These are phyloP conservation scores for Candida tibetensis DNA, from an alignment of 805 yeast genomes.

Conservation along the genomic window DNA sequence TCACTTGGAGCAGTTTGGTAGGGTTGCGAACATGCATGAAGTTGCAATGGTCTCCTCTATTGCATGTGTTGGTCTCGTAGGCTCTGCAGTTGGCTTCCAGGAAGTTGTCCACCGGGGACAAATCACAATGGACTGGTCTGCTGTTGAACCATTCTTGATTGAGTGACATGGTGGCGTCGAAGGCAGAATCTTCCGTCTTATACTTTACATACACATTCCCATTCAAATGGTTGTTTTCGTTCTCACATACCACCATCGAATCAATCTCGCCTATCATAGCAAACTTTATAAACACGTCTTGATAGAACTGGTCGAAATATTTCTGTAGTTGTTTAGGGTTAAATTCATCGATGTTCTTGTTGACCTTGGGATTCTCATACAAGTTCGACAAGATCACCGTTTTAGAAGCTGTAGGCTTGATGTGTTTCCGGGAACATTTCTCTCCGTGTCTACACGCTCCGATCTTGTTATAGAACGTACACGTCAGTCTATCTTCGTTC, in stretches of 20 bases:
- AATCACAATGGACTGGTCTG: slow-evolving; percentile 74
- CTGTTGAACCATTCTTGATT: slow-evolving; percentile 81
- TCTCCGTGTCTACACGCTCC: slow-evolving; percentile 96
- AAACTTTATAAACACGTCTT: slow-evolving; percentile 68
- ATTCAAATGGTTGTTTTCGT: slow-evolving; percentile 73
- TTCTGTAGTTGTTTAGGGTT: slow-evolving; percentile 40
- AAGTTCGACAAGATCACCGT: slow-evolving; percentile 66
- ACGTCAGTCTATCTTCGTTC: slow-evolving; percentile 15
- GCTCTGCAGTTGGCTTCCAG: slow-evolving; percentile 74
- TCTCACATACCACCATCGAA: slow-evolving; percentile 74
- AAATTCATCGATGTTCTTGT: slow-evolving; percentile 28
- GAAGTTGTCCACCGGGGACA: slow-evolving; percentile 70
- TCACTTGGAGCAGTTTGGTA: slow-evolving; percentile 36
- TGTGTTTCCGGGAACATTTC: slow-evolving; percentile 73
- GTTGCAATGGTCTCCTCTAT: slow-evolving; percentile 82
- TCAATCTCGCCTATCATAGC: slow-evolving; percentile 50
- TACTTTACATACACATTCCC: slow-evolving; percentile 84
- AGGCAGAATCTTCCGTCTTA: slow-evolving; percentile 54
- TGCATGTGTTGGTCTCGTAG: slow-evolving; percentile 60
- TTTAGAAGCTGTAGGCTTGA: slow-evolving; percentile 60
- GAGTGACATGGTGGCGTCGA: slow-evolving; percentile 54
- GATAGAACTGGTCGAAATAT: slow-evolving; percentile 59
- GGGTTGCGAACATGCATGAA: slow-evolving; percentile 78
- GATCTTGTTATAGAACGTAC: slow-evolving; percentile 70
- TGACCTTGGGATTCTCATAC: slow-evolving; percentile 58